Evolutionary conservation across 2,329 filamentous ascomycete genomes (phyloP).

Genomic region (Exophiala oligosperma): DNA sequence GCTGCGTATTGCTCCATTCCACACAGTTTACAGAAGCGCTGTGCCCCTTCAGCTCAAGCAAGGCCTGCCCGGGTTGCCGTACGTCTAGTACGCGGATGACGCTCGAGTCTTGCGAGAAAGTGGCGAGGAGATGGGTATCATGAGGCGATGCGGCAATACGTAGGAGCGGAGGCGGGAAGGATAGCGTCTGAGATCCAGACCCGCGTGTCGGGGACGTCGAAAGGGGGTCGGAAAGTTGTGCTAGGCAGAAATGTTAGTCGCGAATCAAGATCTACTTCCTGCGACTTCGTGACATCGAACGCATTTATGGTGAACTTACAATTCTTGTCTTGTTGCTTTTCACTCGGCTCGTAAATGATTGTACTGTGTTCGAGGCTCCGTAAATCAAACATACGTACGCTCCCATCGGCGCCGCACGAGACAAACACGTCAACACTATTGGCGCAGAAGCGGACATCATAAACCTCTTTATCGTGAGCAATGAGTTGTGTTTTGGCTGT

Average conservation of each 20-base stretch:
- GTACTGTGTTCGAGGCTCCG: constrained; percentile 96
- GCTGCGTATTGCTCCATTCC: constrained; percentile 87
- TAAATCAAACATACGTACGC: constrained; percentile 97
- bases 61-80: constrained; percentile 89
- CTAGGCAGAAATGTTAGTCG: constrained; percentile 9
- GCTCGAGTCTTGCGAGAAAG: constrained; percentile 90
- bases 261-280: background rate
- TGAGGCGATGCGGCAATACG: constrained; percentile 73
- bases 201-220: constrained; percentile 26
- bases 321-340: constrained; percentile 66
- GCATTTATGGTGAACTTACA: constrained; percentile 69
- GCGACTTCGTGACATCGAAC: background rate
- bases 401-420: constrained; percentile 94
- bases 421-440: constrained; percentile 99
- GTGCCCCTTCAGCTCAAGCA: constrained; percentile 90
- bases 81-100: constrained; percentile 94
- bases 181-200: constrained; percentile 15
- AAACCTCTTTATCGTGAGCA: constrained; percentile 98
- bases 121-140: constrained; percentile 93
- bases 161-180: constrained; percentile 64
- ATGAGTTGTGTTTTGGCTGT: constrained; percentile 98
- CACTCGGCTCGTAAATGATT: constrained; percentile 96
- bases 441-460: constrained; percentile 91
- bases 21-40: constrained; percentile 83
- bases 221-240: constrained; percentile 20